phyloP scores from a whole-genome alignment of 345 rosid species.

The thale cress (Arabidopsis thaliana) region DNA sequence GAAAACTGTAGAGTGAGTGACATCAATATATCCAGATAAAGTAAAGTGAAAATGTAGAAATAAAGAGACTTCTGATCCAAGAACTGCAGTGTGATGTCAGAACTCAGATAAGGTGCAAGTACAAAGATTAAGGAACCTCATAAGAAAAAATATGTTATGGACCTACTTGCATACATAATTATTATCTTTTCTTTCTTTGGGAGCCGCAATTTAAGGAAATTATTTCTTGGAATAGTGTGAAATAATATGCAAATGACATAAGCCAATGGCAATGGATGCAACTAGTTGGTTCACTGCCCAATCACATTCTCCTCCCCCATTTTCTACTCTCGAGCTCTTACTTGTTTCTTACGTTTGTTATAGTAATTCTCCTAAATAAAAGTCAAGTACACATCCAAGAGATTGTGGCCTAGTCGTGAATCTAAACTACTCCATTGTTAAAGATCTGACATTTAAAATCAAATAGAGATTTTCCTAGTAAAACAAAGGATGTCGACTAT shows the following conservation, averaged over 20 bases:
- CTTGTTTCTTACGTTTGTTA: constrained; percentile 6
- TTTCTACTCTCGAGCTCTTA: constrained; percentile 13
- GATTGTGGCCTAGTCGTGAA: too few species aligned
- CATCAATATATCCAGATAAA: not conserved
- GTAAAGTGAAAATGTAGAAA: constrained; percentile 2
- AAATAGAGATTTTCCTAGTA: not conserved
- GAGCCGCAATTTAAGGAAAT: constrained; percentile 34
- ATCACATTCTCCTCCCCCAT: constrained; percentile 17
- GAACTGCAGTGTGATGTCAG: constrained; percentile 36
- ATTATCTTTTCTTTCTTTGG: constrained; percentile 21
- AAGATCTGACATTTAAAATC: not conserved
- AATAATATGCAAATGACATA: constrained; percentile 43
- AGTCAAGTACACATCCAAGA: not conserved
- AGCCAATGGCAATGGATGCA: constrained; percentile 36
- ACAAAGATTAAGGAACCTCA: constrained; percentile 16
- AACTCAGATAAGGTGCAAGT: constrained; percentile 34
- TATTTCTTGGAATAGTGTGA: constrained; percentile 15
- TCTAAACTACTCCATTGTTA: not conserved
- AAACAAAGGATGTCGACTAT: not conserved
- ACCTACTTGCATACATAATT: constrained; percentile 25
- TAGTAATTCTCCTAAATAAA: not conserved
- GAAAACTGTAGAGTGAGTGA: constrained; percentile 4
- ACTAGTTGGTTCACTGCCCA: constrained; percentile 34
- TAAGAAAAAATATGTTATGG: not conserved
- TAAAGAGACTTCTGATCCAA: constrained; percentile 22